Evolutionary conservation across 805 yeast genomes (phyloP).

Genomic region (Candida alai): DNA sequence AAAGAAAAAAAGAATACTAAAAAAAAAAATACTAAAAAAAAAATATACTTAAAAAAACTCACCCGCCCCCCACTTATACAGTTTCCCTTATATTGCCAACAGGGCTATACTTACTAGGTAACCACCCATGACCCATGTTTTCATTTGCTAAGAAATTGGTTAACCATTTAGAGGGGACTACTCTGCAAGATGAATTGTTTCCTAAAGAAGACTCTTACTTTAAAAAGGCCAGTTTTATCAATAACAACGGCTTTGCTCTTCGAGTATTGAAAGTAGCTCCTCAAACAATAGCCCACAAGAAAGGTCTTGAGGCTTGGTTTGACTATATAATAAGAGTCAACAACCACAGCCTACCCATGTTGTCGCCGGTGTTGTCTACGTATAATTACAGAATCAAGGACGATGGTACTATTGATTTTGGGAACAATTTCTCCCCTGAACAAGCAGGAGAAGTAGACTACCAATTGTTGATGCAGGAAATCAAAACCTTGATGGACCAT

Average conservation of each 20-base stretch:
- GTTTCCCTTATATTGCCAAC: too few relatives aligned
- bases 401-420: slow-evolving; percentile 39
- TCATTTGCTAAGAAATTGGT: slow-evolving; percentile 43
- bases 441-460: slow-evolving; percentile 39
- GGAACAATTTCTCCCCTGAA: slow-evolving; percentile 26
- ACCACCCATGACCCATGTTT: too few relatives aligned
- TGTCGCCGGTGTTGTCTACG: slow-evolving; percentile 24
- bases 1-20: too few relatives aligned
- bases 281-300: slow-evolving; percentile 29
- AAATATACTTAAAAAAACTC: background rate
- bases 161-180: slow-evolving; percentile 33
- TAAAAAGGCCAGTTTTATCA: slow-evolving; percentile 25
- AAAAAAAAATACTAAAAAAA: background rate
- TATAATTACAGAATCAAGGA: slow-evolving; percentile 33
- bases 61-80: too few relatives aligned
- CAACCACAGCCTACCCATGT: slow-evolving; percentile 56
- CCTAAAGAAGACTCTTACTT: slow-evolving; percentile 30
- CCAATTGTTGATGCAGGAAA: slow-evolving; percentile 40
- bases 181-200: slow-evolving; percentile 11
- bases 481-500: slow-evolving; percentile 27
- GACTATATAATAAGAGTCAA: slow-evolving; percentile 83
- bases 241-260: slow-evolving; percentile 40
- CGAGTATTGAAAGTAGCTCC: slow-evolving; percentile 37
- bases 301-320: slow-evolving; percentile 72
- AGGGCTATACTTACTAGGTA: too few relatives aligned